Base-by-base conservation (phyloP, 371 early-diverging fungal genomes). In the Haplosporangium sp. region DNA sequence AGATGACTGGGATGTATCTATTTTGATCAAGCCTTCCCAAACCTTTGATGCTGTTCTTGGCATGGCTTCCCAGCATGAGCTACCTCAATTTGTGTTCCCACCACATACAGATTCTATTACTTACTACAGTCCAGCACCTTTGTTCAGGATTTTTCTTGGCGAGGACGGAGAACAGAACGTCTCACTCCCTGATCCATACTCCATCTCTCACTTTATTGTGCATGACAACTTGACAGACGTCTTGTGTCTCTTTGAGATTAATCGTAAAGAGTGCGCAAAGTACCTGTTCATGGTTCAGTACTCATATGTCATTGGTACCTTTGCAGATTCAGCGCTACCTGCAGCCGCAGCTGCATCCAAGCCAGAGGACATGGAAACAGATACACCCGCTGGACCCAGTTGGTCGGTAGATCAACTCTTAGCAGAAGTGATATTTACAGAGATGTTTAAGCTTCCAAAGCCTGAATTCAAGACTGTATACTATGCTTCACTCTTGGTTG, bases 191-290 rank as follows among this genome's bases (percentile, higher is more conserved):
- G 81, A 88, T 61, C 85, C 92, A 56, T 60, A 76, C 65, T 71
- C 86, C 8, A 88, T 96, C 38, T 86, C 90, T 17, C 90, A 94
- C 52, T 94, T 91, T 82, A 85, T 96, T 47, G 77, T 96, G 61
- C 90, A 92, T 71, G 98, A 98, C 79, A 77, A 92, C 19, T 86
- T 93, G 53, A 71, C 86, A 1, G 98, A 98, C 76, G 92, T 91
- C 1, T 81, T 96, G 34, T 85, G 90, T 45, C 85, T 95, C 57
- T 94, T 94, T 65, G 92, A 94, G 72, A 84, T 88, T 45, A 94
- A 94, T 77, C 94, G 94, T 67, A 93, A 93, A 84, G 95, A 95
- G 77, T 93, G 94, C 74, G 90, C 91, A 53, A 89, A 88, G 63
- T 92, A 90, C 72, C 69, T 94, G 27, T 74, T 93, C 67, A 88